Percentiles rank a stretch among this genome's conserved stretches.
Conservation (phyloP, 2,329 filamentous ascomycete species). For the Clonostachys byssicola region DNA sequence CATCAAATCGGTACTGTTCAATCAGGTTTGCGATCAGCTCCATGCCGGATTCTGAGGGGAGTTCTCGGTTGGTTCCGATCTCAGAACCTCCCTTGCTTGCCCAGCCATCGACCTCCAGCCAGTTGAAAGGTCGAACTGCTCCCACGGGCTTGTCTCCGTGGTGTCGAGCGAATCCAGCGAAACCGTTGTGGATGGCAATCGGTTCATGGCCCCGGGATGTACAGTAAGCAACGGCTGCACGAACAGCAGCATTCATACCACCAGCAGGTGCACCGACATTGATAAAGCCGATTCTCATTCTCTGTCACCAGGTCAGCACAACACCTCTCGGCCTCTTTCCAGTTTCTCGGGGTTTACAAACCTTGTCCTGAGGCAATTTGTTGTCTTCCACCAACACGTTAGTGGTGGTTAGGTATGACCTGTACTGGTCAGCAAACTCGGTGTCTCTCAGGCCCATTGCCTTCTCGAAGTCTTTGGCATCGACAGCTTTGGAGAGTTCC, state of each 20-base stretch:
- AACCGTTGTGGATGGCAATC: conserved; percentile 92
- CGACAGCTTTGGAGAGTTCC: conserved; percentile 76
- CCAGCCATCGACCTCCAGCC: conserved; percentile 94
- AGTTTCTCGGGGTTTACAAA: conserved; percentile 26
- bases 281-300: conserved; percentile 91
- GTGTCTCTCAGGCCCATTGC: conserved; percentile 88
- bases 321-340: not conserved
- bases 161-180: conserved; percentile 88
- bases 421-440: conserved; percentile 91
- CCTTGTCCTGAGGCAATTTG: conserved; percentile 66
- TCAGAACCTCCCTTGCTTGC: conserved; percentile 95
- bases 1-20: conserved; percentile 83
- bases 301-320: conserved; percentile 41
- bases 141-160: conserved; percentile 78
- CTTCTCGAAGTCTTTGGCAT: conserved; percentile 77
- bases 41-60: conserved; percentile 82
- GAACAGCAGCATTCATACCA: conserved; percentile 96
- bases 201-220: conserved; percentile 88
- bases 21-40: conserved; percentile 79
- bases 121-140: conserved; percentile 79
- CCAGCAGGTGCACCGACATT: conserved; percentile 95
- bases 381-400: conserved; percentile 69
- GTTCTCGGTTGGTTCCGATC: conserved; percentile 93
- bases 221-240: conserved; percentile 91
- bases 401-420: conserved; percentile 87